Base-by-base conservation (phyloP, 495 filamentous ascomycete species). In the Lepidopterella palustris region DNA sequence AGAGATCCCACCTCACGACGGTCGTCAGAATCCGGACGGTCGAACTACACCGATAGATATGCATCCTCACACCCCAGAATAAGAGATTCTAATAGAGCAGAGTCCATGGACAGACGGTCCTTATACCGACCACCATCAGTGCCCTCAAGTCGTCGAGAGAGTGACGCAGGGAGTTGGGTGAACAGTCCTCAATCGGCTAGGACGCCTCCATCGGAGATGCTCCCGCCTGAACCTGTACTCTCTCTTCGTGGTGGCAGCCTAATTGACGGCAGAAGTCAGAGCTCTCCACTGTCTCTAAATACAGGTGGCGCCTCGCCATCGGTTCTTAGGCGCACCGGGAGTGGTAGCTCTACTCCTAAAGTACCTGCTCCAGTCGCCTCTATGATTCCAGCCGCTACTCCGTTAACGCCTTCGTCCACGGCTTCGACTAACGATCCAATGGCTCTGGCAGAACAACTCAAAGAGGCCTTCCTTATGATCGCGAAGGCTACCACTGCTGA, bases 301-400 rank as follows among this genome's bases (percentile, higher is more conserved):
- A 25, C 47, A 25, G 21, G 26, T 11, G n/a, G 8, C n/a, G 0
- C 9, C 15, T 50, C 47, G 5, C 5, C 47, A 26, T 18, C 47
- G 8, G 20, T 50, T 9, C 20, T 26, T 15, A 18, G 4, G 6
- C 24, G 18, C 25, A 11, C 29, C 42, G 53, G 53, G 9, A 55
- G 28, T 42, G 53, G 53, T 13, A 26, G 31, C 21, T 55, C 53
- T 9, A 40, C 53, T 23, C 53, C 53, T 40, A 28, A 55, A 24
- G 20, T 18, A 40, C 20, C 15, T 13, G 31, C 53, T 21, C 53
- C 53, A 1, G 29, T 42, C 13, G 31, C 53, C n/a, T 26, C 28
- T 23, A 55, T 55, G 53, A 15, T 55, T 28, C 35, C 13, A 42
- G 18, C 35, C 18, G 9, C 35, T 42, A 13, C 35, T 15, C 35